Conservation (phyloP, 169 alveolate genomes). For the Cryptosporidium ubiquitum region DNA sequence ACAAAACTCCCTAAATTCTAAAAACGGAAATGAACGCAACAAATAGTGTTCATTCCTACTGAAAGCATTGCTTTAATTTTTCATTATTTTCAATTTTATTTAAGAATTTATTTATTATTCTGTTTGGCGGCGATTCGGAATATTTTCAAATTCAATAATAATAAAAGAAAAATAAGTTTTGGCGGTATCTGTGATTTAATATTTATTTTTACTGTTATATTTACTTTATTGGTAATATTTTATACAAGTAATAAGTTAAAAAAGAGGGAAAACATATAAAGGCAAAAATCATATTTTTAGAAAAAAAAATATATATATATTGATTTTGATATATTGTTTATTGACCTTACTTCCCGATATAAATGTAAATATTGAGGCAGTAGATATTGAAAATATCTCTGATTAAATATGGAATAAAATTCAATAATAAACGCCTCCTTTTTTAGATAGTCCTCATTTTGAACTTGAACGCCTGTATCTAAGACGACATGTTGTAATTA, state of each 20-base stretch:
- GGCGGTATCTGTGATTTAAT: neutral
- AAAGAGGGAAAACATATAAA: too few relatives aligned
- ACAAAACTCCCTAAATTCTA: neutral
- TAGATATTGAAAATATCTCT: too few relatives aligned
- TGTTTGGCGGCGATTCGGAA: neutral
- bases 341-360: neutral
- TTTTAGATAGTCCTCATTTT: neutral
- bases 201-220: too few relatives aligned
- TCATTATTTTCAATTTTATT: neutral
- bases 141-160: neutral
- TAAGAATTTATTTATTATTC: neutral
- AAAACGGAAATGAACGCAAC: neutral
- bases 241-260: too few relatives aligned
- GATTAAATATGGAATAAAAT: neutral
- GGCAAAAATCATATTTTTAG: neutral
- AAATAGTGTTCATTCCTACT: neutral
- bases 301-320: too few relatives aligned
- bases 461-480: conserved; percentile 51
- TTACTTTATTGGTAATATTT: neutral
- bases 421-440: neutral
- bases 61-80: neutral
- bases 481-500: conserved; percentile 42
- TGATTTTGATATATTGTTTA: too few relatives aligned
- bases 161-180: too few relatives aligned
- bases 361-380: neutral